Conservation (phyloP, 2,329 filamentous ascomycete species). For the Neurospora sp. region DNA sequence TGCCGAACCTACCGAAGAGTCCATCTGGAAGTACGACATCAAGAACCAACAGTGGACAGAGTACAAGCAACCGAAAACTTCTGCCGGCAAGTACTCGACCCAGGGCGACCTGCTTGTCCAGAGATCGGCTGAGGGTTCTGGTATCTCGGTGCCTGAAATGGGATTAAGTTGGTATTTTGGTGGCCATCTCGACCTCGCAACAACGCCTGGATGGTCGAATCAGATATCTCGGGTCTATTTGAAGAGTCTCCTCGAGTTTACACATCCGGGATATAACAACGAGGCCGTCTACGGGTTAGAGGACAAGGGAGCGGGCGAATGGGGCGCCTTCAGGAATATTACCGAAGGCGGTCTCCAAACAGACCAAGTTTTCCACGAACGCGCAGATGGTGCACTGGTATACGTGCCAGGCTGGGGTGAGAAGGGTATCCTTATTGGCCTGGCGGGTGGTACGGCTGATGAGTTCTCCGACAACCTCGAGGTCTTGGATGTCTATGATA, state of each 20-base stretch:
- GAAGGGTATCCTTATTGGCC: slow-evolving; percentile 59
- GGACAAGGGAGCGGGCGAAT: slow-evolving; percentile 44
- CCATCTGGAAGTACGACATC: slow-evolving; percentile 63
- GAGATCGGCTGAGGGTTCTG: slow-evolving; percentile 63
- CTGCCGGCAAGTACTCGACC: slow-evolving; percentile 52
- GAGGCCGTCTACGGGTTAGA: slow-evolving; percentile 47
- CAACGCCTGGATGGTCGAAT: slow-evolving; percentile 55
- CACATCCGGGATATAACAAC: slow-evolving; percentile 60
- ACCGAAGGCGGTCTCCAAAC: slow-evolving; percentile 61
- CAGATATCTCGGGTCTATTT: slow-evolving; percentile 55
- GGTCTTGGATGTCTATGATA: slow-evolving; percentile 63
- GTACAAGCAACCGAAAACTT: slow-evolving; percentile 49
- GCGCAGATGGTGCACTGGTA: slow-evolving; percentile 62
- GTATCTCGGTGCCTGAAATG: slow-evolving; percentile 57
- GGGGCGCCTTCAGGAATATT: slow-evolving; percentile 63
- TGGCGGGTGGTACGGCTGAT: slow-evolving; percentile 61
- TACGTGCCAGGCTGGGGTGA: slow-evolving; percentile 67
- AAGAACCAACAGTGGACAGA: slow-evolving; percentile 50
- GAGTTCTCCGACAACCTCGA: slow-evolving; percentile 49
- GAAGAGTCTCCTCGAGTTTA: slow-evolving; percentile 66
- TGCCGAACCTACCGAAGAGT: slow-evolving; percentile 45
- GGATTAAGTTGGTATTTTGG: slow-evolving; percentile 72
- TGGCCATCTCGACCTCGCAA: slow-evolving; percentile 56
- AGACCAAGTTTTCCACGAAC: slow-evolving; percentile 56
- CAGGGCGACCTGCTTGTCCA: slow-evolving; percentile 47